Evolutionary conservation across 2,329 filamentous ascomycete species (phyloP).

Genomic region (Verticillium klebahnii): DNA sequence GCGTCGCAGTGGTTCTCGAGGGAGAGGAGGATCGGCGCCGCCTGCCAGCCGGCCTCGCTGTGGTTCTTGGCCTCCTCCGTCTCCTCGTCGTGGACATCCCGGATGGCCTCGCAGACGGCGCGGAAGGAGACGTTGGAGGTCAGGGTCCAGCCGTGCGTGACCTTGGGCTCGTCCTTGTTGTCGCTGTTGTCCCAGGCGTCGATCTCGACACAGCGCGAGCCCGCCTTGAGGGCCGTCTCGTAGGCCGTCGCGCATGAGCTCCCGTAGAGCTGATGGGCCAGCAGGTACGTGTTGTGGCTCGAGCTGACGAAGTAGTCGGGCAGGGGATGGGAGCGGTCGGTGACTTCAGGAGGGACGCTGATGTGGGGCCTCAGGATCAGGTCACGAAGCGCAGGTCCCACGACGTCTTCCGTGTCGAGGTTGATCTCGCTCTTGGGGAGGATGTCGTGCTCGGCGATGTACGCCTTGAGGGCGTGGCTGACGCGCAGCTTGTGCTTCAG

Average conservation of each 20-base stretch:
- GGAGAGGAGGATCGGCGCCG: conserved; percentile 58
- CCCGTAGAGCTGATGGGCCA: conserved; percentile 66
- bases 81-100: conserved; percentile 57
- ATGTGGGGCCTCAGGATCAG: conserved; percentile 55
- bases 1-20: conserved; percentile 63
- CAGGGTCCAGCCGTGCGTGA: conserved; percentile 66
- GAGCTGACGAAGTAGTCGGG: conserved; percentile 70
- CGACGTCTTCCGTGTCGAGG: conserved; percentile 26
- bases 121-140: conserved; percentile 64
- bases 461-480: conserved; percentile 52
- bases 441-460: conserved; percentile 48
- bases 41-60: conserved; percentile 30
- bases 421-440: conserved; percentile 46
- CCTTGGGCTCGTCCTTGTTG: conserved; percentile 59
- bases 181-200: conserved; percentile 66
- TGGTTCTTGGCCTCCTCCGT: conserved; percentile 30
- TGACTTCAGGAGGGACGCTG: conserved; percentile 47
- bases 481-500: conserved; percentile 52
- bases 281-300: conserved; percentile 69
- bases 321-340: conserved; percentile 55
- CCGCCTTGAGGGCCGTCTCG: conserved; percentile 55
- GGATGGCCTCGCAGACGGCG: conserved; percentile 60
- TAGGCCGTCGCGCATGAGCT: conserved; percentile 59
- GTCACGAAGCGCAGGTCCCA: conserved; percentile 38
- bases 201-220: conserved; percentile 68